Base-by-base conservation (phyloP, 2,329 filamentous ascomycete genomes). In the Trichophyton equinum region DNA sequence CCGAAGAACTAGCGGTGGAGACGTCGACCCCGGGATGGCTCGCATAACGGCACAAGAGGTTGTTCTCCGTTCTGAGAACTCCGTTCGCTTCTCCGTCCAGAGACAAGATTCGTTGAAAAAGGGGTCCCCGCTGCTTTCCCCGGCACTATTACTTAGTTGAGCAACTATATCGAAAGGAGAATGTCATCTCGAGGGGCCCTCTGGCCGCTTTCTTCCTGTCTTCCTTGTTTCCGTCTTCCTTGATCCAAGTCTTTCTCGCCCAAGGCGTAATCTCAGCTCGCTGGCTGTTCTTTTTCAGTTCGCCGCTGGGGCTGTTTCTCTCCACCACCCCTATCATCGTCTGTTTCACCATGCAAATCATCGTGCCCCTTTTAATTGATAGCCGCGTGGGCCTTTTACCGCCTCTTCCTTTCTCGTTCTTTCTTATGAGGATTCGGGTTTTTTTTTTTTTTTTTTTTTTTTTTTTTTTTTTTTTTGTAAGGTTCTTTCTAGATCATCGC, bases 1-100 rank as follows among this genome's bases (percentile, higher is more conserved):
- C 61, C 57, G 51, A 60, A 58, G 44, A 61, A 61, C 61, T 61
- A 20, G 51, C 62, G 46, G 46, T 51, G 46, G 46, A 51, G 46
- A 51, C 2, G 11, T 13, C 9, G 8, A 27, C 20, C 46, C 46
- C 46, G n/a, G 44, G 44, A 51, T 51, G 46, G 11, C 46, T 25
- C 22, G 46, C 46, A 51, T 51, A 9, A 38, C 33, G 33, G 33
- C 33, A 38, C 33, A 38, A 13, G 33, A 13, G 33, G 33, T 38
- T 38, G 33, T 38, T 13, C 33, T 38, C 33, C n/a, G 40, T n/a
- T 15, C 40, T 44, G 40, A 9, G 40, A 44, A 44, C 40, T 44
- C 40, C 40, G 40, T 44, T 18, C n/a, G 15, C 40, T 44, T 44
- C 40, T 44, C 40, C 40, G 40, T n/a, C 40, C n/a, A 38, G 33